Conservation (phyloP, 805 yeast genomes). For the Saccharomycopsis lassenensis region DNA sequence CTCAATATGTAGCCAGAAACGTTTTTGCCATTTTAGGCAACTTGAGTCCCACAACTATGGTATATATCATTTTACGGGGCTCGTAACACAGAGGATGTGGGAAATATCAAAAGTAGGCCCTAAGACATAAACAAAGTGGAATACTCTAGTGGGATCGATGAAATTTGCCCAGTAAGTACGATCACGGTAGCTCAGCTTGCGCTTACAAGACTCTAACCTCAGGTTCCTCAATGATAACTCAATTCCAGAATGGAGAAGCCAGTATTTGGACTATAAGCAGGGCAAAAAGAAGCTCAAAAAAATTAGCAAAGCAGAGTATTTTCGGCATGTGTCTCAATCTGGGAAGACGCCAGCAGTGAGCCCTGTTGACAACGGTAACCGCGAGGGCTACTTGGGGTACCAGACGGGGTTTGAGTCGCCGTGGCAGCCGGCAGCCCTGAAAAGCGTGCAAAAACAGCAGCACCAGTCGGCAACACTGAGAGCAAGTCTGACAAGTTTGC, state of each 20-base stretch:
- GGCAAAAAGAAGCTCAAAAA: slow-evolving; percentile 45
- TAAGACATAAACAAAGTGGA: too few relatives aligned
- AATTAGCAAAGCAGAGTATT: slow-evolving; percentile 19
- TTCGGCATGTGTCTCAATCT: background rate
- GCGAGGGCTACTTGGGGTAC: too few relatives aligned
- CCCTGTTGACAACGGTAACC: too few relatives aligned
- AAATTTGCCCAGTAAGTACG: slow-evolving; percentile 22
- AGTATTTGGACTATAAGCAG: slow-evolving; percentile 30
- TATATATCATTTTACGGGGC: too few relatives aligned
- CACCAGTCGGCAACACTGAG: too few relatives aligned
- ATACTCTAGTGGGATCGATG: too few relatives aligned
- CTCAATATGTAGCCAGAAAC: background rate
- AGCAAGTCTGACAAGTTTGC: too few relatives aligned
- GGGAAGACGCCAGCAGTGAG: slow-evolving; percentile 4
- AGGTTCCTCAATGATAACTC: slow-evolving; percentile 23
- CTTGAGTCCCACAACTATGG: too few relatives aligned
- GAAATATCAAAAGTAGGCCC: background rate
- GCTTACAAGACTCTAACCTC: slow-evolving; percentile 1
- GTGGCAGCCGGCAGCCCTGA: too few relatives aligned
- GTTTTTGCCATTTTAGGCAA: background rate
- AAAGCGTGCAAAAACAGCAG: too few relatives aligned
- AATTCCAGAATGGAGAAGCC: slow-evolving; percentile 35
- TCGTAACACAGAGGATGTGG: background rate
- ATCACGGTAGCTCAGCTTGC: background rate
- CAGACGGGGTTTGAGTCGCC: too few relatives aligned